phyloP scores from a whole-genome alignment of 2,329 filamentous ascomycete species.

The Knufia petricola region DNA sequence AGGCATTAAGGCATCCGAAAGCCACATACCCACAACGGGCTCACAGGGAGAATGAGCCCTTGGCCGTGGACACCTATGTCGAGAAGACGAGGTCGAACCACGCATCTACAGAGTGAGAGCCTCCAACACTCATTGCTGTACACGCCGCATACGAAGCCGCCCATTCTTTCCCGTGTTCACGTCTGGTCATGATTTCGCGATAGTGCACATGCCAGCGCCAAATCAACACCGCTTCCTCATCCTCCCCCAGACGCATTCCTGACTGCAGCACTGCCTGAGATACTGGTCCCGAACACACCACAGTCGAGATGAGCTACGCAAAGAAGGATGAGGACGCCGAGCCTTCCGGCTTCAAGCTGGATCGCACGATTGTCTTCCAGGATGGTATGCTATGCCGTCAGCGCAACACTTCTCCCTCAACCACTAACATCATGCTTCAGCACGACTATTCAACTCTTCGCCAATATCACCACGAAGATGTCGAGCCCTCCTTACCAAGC shows the following conservation, averaged over 20 bases:
- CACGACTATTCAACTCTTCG: constrained; percentile 94
- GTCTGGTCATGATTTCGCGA: constrained; percentile 17
- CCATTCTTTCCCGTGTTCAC: constrained; percentile 3
- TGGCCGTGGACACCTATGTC: constrained; percentile 7
- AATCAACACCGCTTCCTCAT: constrained; percentile 10
- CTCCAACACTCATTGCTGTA: background rate
- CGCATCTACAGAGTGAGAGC: background rate
- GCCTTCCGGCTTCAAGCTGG: constrained; percentile 86
- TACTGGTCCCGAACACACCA: background rate
- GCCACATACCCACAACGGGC: constrained; percentile 1
- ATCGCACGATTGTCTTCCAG: constrained; percentile 96
- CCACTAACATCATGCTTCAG: constrained; percentile 38
- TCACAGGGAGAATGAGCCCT: constrained; percentile 1
- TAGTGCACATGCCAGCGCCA: constrained; percentile 13
- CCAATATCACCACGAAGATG: constrained; percentile 96
- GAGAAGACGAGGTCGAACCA: background rate
- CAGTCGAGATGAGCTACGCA: constrained; percentile 71
- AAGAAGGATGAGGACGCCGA: constrained; percentile 99
- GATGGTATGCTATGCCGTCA: constrained; percentile 60
- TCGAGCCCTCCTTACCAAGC: constrained; percentile 93
- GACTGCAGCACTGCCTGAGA: constrained; percentile 18
- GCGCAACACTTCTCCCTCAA: background rate
- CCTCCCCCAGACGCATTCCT: constrained; percentile 14
- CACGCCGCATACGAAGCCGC: constrained; percentile 1
- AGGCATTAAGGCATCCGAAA: background rate